Evolutionary conservation across 2,329 filamentous ascomycete genomes (phyloP), one percentile per base, ranked within the genome.

Genomic region (Cryphonectria naterciae): DNA sequence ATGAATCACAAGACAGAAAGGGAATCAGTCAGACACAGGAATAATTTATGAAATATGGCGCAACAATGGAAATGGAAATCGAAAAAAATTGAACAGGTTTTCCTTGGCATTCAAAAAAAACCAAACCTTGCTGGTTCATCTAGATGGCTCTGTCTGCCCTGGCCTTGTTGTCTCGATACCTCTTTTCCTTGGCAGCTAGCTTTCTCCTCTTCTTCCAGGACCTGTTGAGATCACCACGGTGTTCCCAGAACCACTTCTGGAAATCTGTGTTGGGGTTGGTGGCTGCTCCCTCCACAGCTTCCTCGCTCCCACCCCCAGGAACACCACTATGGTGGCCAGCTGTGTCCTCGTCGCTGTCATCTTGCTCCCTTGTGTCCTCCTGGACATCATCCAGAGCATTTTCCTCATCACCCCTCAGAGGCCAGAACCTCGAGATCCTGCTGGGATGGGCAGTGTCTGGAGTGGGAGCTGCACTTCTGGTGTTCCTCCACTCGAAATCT

Each of bases 391-490:
- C 81, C 11, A 85, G 83, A 1, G 84, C 82, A 58, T 83, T 28
- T 8, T 46, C 82, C 15, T 85, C 83, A 1, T 80, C 81, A n/a
- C 83, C 81, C 2, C 82, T 80, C 37, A 79, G 81, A 56, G 86
- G 80, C 85, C 87, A 90, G 37, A 91, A 84, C 73, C 85, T 84
- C 77, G 91, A 91, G 70, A 84, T 86, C 39, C 89, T 88, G 56
- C 85, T 89, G 1, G 93, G 90, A 72, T 94, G 90, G 1, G 94
- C 94, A 0, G 96, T 98, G 78, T 99, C 96, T 0, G 96, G 96
- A 0, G 96, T 99, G 0, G 96, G 96, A 2, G 96, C 96, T 7
- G 94, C 94, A 78, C 94, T 98, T 69, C 96, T 88, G n/a, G 93
- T 78, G 66, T 88, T 88, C 73, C 94, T 88, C 81, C 85, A 89